phyloP scores from a whole-genome alignment of 495 filamentous ascomycete species.

The Pseudomonodictys pantanalensis region DNA sequence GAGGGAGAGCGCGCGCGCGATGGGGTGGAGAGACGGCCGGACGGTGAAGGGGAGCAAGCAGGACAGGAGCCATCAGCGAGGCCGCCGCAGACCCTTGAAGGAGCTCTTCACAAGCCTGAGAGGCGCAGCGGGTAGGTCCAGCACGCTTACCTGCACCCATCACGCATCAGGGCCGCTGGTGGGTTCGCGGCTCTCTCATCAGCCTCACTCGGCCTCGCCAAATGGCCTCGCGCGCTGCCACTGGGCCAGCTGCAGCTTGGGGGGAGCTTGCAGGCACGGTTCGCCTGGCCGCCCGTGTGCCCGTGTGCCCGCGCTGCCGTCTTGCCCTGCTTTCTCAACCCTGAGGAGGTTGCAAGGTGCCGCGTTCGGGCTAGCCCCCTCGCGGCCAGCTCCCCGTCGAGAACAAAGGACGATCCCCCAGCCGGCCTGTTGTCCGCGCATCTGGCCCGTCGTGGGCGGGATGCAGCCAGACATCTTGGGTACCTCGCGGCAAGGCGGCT shows the following conservation, averaged over 20 bases:
- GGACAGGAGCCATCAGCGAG: background rate
- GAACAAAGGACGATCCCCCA: background rate
- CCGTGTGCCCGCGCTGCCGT: background rate
- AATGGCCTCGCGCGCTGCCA: too few relatives aligned
- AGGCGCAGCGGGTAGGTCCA: constrained; percentile 10
- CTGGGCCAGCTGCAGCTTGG: background rate
- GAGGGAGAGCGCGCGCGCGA: background rate
- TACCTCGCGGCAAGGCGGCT: background rate
- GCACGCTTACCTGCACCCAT: background rate
- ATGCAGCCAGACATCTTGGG: background rate
- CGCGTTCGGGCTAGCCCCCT: background rate
- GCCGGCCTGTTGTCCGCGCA: background rate
- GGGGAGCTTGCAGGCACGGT: background rate
- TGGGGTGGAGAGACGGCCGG: background rate
- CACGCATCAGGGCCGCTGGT: too few relatives aligned
- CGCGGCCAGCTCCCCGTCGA: background rate
- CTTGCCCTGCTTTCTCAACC: background rate
- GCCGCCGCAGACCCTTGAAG: background rate
- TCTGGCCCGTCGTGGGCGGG: background rate
- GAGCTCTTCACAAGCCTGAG: constrained; percentile 4
- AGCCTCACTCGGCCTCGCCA: constrained; percentile 3
- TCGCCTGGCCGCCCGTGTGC: background rate
- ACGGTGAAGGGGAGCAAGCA: too few relatives aligned
- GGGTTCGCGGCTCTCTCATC: background rate
- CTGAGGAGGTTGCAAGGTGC: background rate